phyloP scores from a whole-genome alignment of 108 stramenopile genomes.

The Schizochytrium sp. region DNA sequence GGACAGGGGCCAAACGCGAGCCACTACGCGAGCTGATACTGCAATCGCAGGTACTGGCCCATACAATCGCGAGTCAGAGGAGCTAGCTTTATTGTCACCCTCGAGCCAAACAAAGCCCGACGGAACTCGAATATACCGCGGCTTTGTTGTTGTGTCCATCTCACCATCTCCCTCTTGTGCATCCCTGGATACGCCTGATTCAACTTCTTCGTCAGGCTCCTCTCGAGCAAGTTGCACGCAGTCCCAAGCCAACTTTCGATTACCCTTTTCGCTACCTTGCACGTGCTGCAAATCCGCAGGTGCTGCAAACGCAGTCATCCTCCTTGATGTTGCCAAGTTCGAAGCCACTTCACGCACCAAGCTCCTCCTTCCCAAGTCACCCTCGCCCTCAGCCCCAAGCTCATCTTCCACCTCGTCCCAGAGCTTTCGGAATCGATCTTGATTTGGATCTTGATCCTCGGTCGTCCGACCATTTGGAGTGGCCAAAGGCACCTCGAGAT shows the following conservation, averaged over 20 bases:
- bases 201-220: too few relatives aligned
- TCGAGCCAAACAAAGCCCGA: slow-evolving; percentile 46
- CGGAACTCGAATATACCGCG: neutral
- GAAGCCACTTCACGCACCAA: neutral
- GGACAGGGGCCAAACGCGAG: slow-evolving; percentile 34
- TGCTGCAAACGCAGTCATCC: neutral
- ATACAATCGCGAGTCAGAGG: neutral
- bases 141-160: neutral
- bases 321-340: neutral
- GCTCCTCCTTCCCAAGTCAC: neutral
- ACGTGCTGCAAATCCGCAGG: neutral
- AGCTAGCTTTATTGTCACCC: slow-evolving; percentile 33
- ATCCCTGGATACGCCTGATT: too few relatives aligned
- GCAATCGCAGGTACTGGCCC: slow-evolving; percentile 21
- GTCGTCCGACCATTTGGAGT: too few relatives aligned
- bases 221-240: too few relatives aligned
- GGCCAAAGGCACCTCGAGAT: too few relatives aligned
- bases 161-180: neutral
- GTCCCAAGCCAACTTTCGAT: too few relatives aligned
- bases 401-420: neutral
- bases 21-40: slow-evolving; percentile 10
- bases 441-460: too few relatives aligned
- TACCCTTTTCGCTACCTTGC: too few relatives aligned
- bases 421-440: too few relatives aligned
- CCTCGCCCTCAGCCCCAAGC: neutral